Conservation (phyloP, 2,329 filamentous ascomycete species). For the Aspergillus melleus region DNA sequence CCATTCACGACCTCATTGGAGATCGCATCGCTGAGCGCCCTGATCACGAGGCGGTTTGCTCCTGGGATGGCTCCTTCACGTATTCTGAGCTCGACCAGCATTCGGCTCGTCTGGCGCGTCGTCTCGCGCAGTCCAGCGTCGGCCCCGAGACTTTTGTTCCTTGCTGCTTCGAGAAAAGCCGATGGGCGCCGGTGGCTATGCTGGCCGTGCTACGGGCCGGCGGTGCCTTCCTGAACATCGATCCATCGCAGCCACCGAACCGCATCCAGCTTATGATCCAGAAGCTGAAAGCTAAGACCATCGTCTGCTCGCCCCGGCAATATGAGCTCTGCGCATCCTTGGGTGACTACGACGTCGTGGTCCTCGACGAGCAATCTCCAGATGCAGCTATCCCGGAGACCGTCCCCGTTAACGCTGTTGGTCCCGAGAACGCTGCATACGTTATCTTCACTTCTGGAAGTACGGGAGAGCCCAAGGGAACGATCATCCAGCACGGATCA, state of each 20-base stretch:
- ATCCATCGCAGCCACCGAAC: conserved; percentile 11
- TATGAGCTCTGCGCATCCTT: conserved; percentile 7
- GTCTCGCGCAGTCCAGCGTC: conserved; percentile 1
- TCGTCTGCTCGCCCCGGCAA: conserved; percentile 12
- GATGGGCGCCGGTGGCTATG: conserved; percentile 11
- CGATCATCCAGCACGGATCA: conserved; percentile 9
- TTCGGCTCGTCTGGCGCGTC: conserved; percentile 5
- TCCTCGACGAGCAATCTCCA: conserved; percentile 1
- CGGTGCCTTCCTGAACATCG: conserved; percentile 14
- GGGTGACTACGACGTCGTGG: conserved; percentile 4
- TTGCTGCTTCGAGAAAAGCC: conserved; percentile 13
- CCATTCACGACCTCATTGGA: conserved; percentile 11
- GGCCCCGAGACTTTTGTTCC: conserved; percentile 11
- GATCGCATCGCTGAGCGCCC: conserved; percentile 1
- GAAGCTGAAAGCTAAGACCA: conserved; percentile 6
- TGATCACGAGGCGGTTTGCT: conserved; percentile 8
- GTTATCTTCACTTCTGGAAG: conserved; percentile 17
- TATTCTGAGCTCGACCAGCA: conserved; percentile 14
- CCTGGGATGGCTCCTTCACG: conserved; percentile 17
- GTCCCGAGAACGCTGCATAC: conserved; percentile 10
- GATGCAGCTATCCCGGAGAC: background rate
- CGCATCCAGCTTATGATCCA: conserved; percentile 12
- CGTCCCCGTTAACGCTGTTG: background rate
- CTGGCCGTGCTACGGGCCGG: conserved; percentile 12
- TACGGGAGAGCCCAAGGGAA: conserved; percentile 16